Conservation (phyloP, 2,329 filamentous ascomycete genomes). For the Talaromyces amestolkiae region DNA sequence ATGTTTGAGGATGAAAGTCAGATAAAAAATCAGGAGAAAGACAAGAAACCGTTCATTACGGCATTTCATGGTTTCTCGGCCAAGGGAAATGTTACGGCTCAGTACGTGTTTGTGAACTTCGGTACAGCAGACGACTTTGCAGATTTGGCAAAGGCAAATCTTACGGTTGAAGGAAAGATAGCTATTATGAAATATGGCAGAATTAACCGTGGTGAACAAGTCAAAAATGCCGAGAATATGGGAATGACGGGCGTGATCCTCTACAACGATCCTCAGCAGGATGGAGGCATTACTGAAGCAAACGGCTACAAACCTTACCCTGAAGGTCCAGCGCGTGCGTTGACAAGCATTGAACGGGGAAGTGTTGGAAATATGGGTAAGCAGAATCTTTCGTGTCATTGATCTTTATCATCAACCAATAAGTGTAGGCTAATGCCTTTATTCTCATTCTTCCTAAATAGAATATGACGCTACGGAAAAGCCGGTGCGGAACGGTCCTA, state of each 20-base stretch:
- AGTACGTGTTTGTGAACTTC: slow-evolving; percentile 4
- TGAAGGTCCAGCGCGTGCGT: neutral
- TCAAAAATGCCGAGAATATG: neutral
- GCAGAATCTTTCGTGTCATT: neutral
- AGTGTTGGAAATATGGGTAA: neutral
- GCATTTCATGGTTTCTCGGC: neutral
- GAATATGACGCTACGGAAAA: neutral
- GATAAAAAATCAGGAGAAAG: neutral
- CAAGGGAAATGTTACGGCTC: slow-evolving; percentile 3
- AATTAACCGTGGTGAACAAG: neutral
- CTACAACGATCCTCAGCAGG: slow-evolving; percentile 3
- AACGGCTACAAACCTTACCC: neutral
- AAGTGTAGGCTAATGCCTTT: neutral
- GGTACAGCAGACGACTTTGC: neutral
- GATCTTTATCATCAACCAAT: neutral
- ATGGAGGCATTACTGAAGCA: neutral
- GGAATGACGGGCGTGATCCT: slow-evolving; percentile 1
- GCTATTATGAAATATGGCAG: neutral
- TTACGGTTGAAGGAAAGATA: neutral
- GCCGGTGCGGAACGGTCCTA: neutral
- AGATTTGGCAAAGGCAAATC: neutral
- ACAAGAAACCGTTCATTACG: neutral
- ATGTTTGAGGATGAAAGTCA: neutral
- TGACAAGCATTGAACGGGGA: neutral
- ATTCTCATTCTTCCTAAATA: neutral